Conservation (phyloP, 352 stramenopile genomes). For the Globisporangium lucens region DNA sequence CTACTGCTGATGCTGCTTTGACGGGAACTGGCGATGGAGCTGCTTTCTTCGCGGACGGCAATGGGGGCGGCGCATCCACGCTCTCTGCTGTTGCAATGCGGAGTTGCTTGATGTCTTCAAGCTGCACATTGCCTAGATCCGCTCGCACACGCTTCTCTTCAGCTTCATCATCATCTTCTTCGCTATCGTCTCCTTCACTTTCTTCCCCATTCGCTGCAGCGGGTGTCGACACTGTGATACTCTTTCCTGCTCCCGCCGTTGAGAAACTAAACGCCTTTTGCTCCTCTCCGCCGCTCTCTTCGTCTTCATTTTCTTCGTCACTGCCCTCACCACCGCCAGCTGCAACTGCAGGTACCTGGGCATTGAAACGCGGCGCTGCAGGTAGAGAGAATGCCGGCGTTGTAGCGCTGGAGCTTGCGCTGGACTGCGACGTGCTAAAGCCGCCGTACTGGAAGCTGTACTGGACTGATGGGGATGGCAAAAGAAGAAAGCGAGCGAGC, state of each 20-base stretch:
- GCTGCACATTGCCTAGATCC: background rate
- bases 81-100: background rate
- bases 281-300: conserved; percentile 11
- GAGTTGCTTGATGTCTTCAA: conserved; percentile 1
- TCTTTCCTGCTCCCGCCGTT: background rate
- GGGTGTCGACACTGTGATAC: conserved; percentile 11
- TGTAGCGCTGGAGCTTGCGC: conserved; percentile 1
- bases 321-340: conserved; percentile 32
- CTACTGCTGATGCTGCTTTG: background rate
- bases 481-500: background rate
- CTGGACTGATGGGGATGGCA: conserved; percentile 20
- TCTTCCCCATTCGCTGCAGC: conserved; percentile 19
- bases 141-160: background rate
- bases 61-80: background rate
- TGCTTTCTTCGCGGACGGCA: background rate
- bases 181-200: conserved; percentile 20
- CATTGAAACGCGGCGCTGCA: conserved; percentile 19
- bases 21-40: background rate
- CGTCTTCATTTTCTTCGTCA: conserved; percentile 36
- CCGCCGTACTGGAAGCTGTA: conserved; percentile 55
- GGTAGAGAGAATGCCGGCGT: conserved; percentile 31
- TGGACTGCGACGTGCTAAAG: conserved; percentile 25
- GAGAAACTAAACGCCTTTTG: conserved; percentile 6
- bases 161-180: background rate
- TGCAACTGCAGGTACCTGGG: conserved; percentile 17